phyloP scores from a whole-genome alignment of 176 grass and related monocot genomes.

The Rhynchospora breviuscula region DNA sequence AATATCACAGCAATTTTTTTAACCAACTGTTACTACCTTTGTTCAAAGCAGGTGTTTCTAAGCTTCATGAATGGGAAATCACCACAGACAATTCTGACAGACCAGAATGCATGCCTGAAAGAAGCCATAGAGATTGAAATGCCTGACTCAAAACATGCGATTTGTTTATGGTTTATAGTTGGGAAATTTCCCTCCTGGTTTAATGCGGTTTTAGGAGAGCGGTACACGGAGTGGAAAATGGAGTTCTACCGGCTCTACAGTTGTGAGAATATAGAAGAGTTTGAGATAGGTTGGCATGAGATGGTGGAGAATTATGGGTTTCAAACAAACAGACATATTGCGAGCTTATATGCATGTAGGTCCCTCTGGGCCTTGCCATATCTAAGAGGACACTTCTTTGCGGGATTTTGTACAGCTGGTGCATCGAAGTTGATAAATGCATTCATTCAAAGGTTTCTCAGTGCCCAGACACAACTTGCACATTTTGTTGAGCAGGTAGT shows the following conservation, averaged over 20 bases:
- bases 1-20: background rate
- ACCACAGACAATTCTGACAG: constrained; percentile 56
- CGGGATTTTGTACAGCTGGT: constrained; percentile 31
- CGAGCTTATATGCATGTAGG: constrained; percentile 38
- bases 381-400: constrained; percentile 50
- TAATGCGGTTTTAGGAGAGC: constrained; percentile 43
- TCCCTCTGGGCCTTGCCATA: constrained; percentile 51
- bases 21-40: background rate
- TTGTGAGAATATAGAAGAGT: constrained; percentile 44
- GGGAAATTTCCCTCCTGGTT: constrained; percentile 59
- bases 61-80: constrained; percentile 69
- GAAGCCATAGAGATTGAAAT: constrained; percentile 59
- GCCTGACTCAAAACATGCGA: constrained; percentile 55
- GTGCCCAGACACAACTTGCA: constrained; percentile 38
- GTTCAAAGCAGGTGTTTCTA: constrained; percentile 62
- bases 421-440: constrained; percentile 45
- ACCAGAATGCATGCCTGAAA: constrained; percentile 51
- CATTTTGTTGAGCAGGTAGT: constrained; percentile 58
- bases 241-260: constrained; percentile 53
- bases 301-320: constrained; percentile 55
- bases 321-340: constrained; percentile 51
- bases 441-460: constrained; percentile 58
- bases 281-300: constrained; percentile 57
- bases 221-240: constrained; percentile 45
- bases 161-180: constrained; percentile 47